Base-by-base conservation (phyloP, 2,329 filamentous ascomycete genomes). In the Monilinia fructicola region DNA sequence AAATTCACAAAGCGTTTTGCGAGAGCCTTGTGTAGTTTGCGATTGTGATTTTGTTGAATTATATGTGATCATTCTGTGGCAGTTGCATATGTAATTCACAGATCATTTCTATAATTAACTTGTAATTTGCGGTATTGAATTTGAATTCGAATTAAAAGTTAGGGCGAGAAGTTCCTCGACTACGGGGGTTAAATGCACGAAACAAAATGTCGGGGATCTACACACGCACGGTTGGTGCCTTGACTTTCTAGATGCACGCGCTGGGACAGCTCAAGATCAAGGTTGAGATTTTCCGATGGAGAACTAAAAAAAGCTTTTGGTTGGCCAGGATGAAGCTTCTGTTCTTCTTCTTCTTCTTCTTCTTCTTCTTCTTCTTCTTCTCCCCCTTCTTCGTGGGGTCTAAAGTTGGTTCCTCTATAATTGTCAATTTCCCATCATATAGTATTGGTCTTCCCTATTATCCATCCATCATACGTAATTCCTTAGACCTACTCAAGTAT, bases 131-230 rank as follows among this genome's bases (percentile, higher is more conserved):
- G 12, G 21, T 23, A 3, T 11, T 23, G 7, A 7, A 12, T 23
- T 48, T 48, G 46, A 23, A 23, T 3, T 23, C n/a, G 11, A 6
- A 35, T 35, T 48, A 23, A 26, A 23, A 1, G n/a, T n/a, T n/a
- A 23, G 4, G 40, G 6, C 38, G 16, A 44, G 23, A 56, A 21
- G 54, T 21, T 56, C 28, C n/a, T 56, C 23, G 38, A 12, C 14
- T 21, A 21, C 26, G 7, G 46, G 21, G 28, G 10, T 21, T 23
- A 42, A 56, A 44, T 38, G 4, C 28, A n/a, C 54, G 23, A 56
- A 56, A 56, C n/a, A 23, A 3, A 40, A 42, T 42, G 38, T 56
- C 26, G 10, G 54, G 44, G 54, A 56, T 56, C 54, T 56, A 21
- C 35, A 40, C 3, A 11, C 21, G 1, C 54, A 56, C n/a, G 23